Conservation (phyloP, 2,329 filamentous ascomycete species). For the Thelonectria blattea region DNA sequence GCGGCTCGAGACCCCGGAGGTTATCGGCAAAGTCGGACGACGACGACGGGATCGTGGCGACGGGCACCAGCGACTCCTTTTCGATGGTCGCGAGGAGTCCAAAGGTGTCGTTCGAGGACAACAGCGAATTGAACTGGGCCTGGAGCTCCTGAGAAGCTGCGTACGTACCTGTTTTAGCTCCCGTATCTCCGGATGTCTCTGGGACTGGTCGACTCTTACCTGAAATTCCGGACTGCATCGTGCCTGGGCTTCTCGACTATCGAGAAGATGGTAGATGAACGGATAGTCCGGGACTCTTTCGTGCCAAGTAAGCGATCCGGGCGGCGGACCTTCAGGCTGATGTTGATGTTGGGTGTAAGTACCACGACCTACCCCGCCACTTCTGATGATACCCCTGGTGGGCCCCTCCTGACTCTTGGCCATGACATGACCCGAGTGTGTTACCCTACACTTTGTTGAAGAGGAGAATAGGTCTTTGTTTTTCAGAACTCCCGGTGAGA, state of each 20-base stretch:
- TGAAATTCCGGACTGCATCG: constrained; percentile 81
- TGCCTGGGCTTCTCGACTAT: constrained; percentile 16
- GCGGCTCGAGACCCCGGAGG: constrained; percentile 64
- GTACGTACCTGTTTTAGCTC: constrained; percentile 7
- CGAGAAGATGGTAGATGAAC: background rate
- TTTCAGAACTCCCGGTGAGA: background rate
- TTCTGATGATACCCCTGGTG: constrained; percentile 28
- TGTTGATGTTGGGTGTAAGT: constrained; percentile 29
- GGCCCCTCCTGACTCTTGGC: constrained; percentile 17
- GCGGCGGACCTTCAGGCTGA: constrained; percentile 23
- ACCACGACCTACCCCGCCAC: constrained; percentile 35
- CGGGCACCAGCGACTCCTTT: constrained; percentile 70
- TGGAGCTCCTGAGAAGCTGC: constrained; percentile 79
- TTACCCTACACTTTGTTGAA: constrained; percentile 27
- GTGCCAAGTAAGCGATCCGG: constrained; percentile 2
- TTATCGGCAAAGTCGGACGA: constrained; percentile 67
- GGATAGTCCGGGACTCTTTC: background rate
- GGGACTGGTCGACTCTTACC: constrained; percentile 52
- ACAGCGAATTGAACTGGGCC: constrained; percentile 72
- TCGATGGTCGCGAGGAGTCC: constrained; percentile 75
- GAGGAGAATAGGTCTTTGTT: background rate
- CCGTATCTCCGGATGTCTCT: background rate
- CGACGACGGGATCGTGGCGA: constrained; percentile 59
- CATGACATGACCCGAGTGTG: constrained; percentile 8
- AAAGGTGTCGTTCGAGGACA: constrained; percentile 66